Conservation (phyloP, 2,329 filamentous ascomycete genomes). For the Penicillium fuscoglaucum region DNA sequence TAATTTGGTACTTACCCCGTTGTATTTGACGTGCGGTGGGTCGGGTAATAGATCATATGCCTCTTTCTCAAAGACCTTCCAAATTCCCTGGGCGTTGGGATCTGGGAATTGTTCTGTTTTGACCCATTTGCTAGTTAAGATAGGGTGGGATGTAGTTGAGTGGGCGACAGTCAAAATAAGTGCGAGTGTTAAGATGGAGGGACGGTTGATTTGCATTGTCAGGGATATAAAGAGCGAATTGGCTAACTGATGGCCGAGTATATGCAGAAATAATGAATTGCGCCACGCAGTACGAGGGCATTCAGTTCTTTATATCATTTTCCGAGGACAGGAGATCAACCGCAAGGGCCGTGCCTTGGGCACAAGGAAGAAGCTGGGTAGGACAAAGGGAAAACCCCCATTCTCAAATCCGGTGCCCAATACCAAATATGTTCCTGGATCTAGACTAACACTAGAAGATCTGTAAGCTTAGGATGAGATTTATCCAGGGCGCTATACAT, state of each 20-base stretch:
- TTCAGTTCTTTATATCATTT: constrained; percentile 6
- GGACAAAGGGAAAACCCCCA: constrained; percentile 10
- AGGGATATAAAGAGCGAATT: not conserved
- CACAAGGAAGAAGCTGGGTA: constrained; percentile 13
- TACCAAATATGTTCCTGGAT: constrained; percentile 6
- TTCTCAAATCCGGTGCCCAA: not conserved
- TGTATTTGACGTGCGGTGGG: constrained; percentile 3
- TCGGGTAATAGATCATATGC: not conserved
- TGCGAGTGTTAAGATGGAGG: constrained; percentile 3
- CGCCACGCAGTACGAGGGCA: not conserved
- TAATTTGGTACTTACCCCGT: constrained; percentile 8
- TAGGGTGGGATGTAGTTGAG: constrained; percentile 14
- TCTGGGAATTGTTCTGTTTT: constrained; percentile 7
- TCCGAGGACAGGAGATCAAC: constrained; percentile 7
- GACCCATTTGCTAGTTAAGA: constrained; percentile 15
- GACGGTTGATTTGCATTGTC: constrained; percentile 1
- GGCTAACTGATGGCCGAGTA: not conserved
- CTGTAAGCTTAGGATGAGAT: not conserved
- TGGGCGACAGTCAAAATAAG: constrained; percentile 14
- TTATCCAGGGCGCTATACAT: not conserved
- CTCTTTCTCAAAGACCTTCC: constrained; percentile 12
- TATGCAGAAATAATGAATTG: not conserved
- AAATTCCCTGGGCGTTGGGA: not conserved
- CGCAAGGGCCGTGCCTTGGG: constrained; percentile 20
- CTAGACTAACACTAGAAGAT: constrained; percentile 8